A percentile compares a stretch with the other conserved stretches of the same genome.
Conservation (phyloP, 306 rosid species). For the Medicago arabica region DNA sequence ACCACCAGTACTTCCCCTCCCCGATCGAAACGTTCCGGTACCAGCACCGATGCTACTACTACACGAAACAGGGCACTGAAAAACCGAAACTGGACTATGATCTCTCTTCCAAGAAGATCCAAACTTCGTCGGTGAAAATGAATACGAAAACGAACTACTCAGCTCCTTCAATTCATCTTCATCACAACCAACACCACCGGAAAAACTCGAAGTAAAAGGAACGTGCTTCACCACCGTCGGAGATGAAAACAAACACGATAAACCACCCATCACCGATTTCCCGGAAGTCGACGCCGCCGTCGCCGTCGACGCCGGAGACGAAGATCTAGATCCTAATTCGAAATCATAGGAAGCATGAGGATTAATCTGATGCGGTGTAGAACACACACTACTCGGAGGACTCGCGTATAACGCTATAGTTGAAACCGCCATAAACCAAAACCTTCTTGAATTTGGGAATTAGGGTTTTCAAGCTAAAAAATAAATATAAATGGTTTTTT, state of each 20-base stretch:
- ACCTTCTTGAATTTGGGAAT: slow-evolving; percentile 12
- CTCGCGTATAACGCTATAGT: slow-evolving; percentile 87
- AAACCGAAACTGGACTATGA: slow-evolving; percentile 84
- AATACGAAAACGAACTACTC: slow-evolving; percentile 75
- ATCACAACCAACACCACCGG: slow-evolving; percentile 59
- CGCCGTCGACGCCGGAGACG: slow-evolving; percentile 61
- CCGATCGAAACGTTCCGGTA: slow-evolving; percentile 9
- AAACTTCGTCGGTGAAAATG: slow-evolving; percentile 69
- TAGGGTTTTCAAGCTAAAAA: slow-evolving; percentile 36
- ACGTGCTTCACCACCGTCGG: slow-evolving; percentile 58
- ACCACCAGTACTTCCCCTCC: slow-evolving; percentile 21
- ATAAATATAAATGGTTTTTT: neutral
- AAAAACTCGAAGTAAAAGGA: slow-evolving; percentile 60
- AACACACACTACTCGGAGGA: slow-evolving; percentile 87
- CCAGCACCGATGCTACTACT: slow-evolving; percentile 43
- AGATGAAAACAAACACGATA: slow-evolving; percentile 83
- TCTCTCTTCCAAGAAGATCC: slow-evolving; percentile 59
- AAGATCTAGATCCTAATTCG: slow-evolving; percentile 76
- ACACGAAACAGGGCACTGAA: slow-evolving; percentile 87
- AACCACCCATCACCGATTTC: slow-evolving; percentile 76
- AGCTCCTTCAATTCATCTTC: slow-evolving; percentile 84
- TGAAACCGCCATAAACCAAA: slow-evolving; percentile 70
- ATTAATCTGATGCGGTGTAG: slow-evolving; percentile 75
- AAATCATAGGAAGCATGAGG: slow-evolving; percentile 72
- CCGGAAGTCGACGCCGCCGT: slow-evolving; percentile 67